Evolutionary conservation across 495 filamentous ascomycete genomes (phyloP).

Genomic region (Penicillium turbatum): DNA sequence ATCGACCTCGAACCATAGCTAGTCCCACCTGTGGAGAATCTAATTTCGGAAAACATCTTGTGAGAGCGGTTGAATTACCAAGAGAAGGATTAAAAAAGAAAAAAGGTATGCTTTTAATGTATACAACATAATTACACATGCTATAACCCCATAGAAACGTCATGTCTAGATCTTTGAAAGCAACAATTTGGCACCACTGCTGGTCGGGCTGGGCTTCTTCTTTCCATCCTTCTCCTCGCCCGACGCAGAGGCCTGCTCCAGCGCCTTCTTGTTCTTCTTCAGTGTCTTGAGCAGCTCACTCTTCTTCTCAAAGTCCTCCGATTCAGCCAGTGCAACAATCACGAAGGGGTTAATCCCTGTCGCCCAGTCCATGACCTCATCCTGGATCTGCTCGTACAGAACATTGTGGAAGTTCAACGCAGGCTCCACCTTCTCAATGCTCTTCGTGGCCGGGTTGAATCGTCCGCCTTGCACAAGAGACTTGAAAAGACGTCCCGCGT

Average conservation of each 20-base stretch:
- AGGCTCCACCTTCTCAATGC: slow-evolving; percentile 65
- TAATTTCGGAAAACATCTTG: slow-evolving; percentile 7
- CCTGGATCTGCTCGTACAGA: slow-evolving; percentile 71
- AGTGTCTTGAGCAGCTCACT: slow-evolving; percentile 60
- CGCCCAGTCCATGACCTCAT: slow-evolving; percentile 79
- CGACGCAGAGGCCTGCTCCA: slow-evolving; percentile 47
- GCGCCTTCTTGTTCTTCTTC: slow-evolving; percentile 50
- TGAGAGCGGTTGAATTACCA: not conserved
- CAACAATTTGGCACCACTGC: slow-evolving; percentile 43
- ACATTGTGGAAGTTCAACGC: slow-evolving; percentile 73
- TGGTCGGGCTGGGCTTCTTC: slow-evolving; percentile 36
- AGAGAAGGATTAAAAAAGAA: not conserved
- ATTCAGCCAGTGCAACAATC: slow-evolving; percentile 72
- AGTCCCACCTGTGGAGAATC: slow-evolving; percentile 24
- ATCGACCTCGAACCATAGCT: slow-evolving; percentile 5
- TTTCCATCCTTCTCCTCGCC: slow-evolving; percentile 29
- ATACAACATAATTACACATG: slow-evolving; percentile 13
- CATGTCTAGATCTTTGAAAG: slow-evolving; percentile 39
- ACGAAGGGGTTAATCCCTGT: slow-evolving; percentile 77
- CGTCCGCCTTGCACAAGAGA: slow-evolving; percentile 79
- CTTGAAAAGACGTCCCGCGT: slow-evolving; percentile 83
- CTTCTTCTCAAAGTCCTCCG: slow-evolving; percentile 66
- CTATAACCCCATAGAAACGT: slow-evolving; percentile 14
- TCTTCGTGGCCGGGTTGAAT: slow-evolving; percentile 67
- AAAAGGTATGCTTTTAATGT: slow-evolving; percentile 19